Base-by-base conservation (phyloP, 257 asterid genomes). In the Plectranthus barbatus region DNA sequence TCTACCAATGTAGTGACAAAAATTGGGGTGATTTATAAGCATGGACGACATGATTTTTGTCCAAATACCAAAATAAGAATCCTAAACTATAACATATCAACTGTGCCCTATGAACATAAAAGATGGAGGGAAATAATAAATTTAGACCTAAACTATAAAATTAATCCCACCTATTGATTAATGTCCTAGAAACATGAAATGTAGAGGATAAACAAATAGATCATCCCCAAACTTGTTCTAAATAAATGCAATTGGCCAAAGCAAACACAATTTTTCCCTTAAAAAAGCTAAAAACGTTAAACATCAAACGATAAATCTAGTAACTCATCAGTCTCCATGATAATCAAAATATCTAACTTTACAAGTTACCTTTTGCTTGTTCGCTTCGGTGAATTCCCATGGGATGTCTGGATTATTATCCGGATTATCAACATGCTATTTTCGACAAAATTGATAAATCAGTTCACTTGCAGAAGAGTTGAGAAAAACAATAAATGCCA, bases 351-450 rank as follows among this genome's bases (percentile, higher is more conserved):
- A 26, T 26, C 31, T 26, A 26, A 5, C 5, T 26, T 5, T 26
- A 26, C 44, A 52, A 36, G 84, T 56, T 56, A 88, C 98, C 95
- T 84, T 88, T 24, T 70, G 68, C 58, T 82, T 80, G 83, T 91
- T 91, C 31, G 78, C 56, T 18, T 63, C 88, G 3, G 69, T 67
- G 84, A 91, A 91, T 75, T 84, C 86, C 98, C 98, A 91, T 11
- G 92, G 90, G 61, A 86, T 76, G 73, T 80, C 86, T 4, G 94
- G 87, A 4, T 81, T 91, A 70, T 91, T 91, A 69, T 88, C 96
- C 47, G 98, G 90, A 42, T 84, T 19, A 72, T 91, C 90, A 70
- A 91, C 55, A 68, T 91, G 98, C 98, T 91, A 77, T 83, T 74
- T 63, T 50, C 17, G 52, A 23, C 24, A 60, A 20, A 69, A 64